Evolutionary conservation across 768 basidiomycete genomes (phyloP).

Genomic region (Antrodiella citrinella): DNA sequence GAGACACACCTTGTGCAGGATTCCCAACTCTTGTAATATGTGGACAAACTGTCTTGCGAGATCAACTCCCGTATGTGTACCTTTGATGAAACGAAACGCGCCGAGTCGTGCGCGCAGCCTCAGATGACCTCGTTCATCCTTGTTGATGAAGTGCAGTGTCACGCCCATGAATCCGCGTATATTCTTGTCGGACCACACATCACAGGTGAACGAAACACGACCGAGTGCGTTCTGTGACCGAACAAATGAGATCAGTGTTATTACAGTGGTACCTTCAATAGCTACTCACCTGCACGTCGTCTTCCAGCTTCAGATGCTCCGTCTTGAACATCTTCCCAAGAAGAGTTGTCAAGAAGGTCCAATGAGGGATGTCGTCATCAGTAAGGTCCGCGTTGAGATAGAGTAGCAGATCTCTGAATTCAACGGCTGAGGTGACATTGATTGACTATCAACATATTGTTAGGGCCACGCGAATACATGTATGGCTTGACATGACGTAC

Average conservation of each 20-base stretch:
- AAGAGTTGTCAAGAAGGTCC: not conserved
- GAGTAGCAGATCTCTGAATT: slow-evolving; percentile 7
- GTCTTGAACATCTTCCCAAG: slow-evolving; percentile 1
- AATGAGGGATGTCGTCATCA: slow-evolving; percentile 3
- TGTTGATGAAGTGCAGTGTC: slow-evolving; percentile 31
- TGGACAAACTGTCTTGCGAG: slow-evolving; percentile 25
- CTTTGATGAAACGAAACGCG: slow-evolving; percentile 29
- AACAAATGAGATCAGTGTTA: not conserved
- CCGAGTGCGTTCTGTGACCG: not conserved
- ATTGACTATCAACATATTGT: slow-evolving; percentile 1
- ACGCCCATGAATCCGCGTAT: slow-evolving; percentile 32
- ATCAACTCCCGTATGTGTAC: slow-evolving; percentile 30
- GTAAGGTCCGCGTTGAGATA: slow-evolving; percentile 4
- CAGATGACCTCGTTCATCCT: slow-evolving; percentile 8
- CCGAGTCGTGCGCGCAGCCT: slow-evolving; percentile 25
- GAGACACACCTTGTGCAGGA: slow-evolving; percentile 17
- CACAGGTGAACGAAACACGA: slow-evolving; percentile 6
- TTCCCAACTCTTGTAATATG: slow-evolving; percentile 17
- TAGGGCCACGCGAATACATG: not conserved
- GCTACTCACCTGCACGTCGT: slow-evolving; percentile 1
- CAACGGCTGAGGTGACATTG: slow-evolving; percentile 6
- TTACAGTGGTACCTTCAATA: not conserved
- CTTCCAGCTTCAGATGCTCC: not conserved
- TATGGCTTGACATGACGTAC: not conserved
- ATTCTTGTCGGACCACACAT: slow-evolving; percentile 25